Base-by-base conservation (phyloP, 2,329 filamentous ascomycete genomes). In the Ascochyta pisi region DNA sequence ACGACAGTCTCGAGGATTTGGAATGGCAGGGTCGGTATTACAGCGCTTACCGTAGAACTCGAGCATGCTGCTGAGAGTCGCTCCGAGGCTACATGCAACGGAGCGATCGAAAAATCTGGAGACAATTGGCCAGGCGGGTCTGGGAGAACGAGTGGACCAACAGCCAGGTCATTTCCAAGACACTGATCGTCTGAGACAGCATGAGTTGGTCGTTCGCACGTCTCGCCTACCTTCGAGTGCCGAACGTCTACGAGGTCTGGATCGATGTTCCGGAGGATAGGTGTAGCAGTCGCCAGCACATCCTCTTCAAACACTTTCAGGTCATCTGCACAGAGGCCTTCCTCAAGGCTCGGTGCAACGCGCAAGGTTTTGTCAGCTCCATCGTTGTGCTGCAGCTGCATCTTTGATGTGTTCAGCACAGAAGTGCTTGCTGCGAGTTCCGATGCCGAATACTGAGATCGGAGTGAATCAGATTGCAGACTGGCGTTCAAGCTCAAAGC, bases 291-390 rank as follows among this genome's bases (percentile, higher is more conserved):
- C 22, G 47, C 53, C 10, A 31, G 9, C 12, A 35, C 42, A 12
- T 43, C 13, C 4, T 56, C 53, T 13, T 51, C 47, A 13, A 42
- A 56, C 3, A 51, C 31, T 19, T 51, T n/a, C 24, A 51, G 6
- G 22, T 22, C 16, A 6, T 39, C 38, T 8, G 38, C 42, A 26
- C 10, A 19, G 23, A 51, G 29, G 4, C 26, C 42, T 6, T 51
- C 8, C 22, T 56, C 53, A 2, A 56, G 19, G 22, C 53, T 56
- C 4, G 42, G 47, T 27, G 47, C 42, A 4, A 51, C 2, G 6
- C 42, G 53, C 19, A 56, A 12, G n/a, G 13, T 26, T n/a, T 41
- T 22, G 2, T 27, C 19, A 12, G 23, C 34, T 31, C 34, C 37
- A 9, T 13, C 8, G 4, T 16, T 7, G 12, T 38, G 6, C 15